Conservation (phyloP, 2,329 filamentous ascomycete species). For the Penicillium janthinellum region DNA sequence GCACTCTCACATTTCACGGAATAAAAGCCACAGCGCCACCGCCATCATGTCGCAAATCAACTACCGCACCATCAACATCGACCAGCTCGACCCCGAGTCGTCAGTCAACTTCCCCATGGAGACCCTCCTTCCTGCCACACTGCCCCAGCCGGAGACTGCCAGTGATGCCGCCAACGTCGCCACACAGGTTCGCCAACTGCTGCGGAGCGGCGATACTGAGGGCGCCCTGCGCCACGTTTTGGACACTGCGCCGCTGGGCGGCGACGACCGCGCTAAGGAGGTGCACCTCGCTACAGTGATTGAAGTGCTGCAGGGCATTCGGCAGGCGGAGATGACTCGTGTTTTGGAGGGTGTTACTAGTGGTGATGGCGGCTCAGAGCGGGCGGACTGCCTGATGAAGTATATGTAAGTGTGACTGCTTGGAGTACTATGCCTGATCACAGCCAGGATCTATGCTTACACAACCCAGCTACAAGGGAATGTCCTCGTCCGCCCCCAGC, state of each 20-base stretch:
- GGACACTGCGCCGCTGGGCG: conserved; percentile 75
- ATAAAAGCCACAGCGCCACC: conserved; percentile 6
- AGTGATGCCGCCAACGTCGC: conserved; percentile 76
- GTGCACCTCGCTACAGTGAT: conserved; percentile 83
- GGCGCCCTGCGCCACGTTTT: conserved; percentile 81
- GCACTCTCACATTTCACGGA: neutral
- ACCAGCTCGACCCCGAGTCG: conserved; percentile 86
- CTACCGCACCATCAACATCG: conserved; percentile 90
- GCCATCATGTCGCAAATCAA: conserved; percentile 54
- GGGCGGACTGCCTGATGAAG: conserved; percentile 94
- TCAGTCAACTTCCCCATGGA: conserved; percentile 87
- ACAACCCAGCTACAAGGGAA: conserved; percentile 79
- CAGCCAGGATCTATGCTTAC: conserved; percentile 7
- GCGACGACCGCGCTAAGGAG: conserved; percentile 65
- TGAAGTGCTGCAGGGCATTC: conserved; percentile 94
- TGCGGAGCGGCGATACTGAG: conserved; percentile 83
- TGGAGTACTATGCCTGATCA: too few species aligned
- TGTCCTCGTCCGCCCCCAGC: conserved; percentile 56
- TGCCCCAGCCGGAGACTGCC: conserved; percentile 70
- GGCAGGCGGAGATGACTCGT: conserved; percentile 91
- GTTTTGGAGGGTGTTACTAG: conserved; percentile 80
- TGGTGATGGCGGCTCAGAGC: conserved; percentile 77
- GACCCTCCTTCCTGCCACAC: conserved; percentile 74
- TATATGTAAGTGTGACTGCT: conserved; percentile 71
- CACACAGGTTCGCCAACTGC: conserved; percentile 80